Conservation (phyloP, 73 alveolate genomes). For the Symbiodinium natans region DNA sequence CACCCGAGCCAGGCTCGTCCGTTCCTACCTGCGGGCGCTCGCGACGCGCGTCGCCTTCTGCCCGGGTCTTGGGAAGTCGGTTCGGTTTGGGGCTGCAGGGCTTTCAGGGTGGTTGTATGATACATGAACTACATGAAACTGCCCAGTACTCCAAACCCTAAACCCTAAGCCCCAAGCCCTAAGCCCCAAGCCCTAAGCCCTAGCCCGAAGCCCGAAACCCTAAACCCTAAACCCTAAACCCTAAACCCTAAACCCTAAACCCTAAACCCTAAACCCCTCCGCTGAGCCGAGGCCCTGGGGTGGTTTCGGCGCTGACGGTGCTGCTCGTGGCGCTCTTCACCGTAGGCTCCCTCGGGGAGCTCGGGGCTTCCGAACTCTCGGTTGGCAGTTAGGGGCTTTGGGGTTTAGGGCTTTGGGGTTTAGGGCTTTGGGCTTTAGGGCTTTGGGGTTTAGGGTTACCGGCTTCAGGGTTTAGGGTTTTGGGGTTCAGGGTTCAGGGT, state of each 20-base stretch:
- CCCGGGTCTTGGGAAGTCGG: not conserved
- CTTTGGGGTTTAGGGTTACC: not conserved
- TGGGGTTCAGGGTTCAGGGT: too few species aligned
- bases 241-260: not conserved
- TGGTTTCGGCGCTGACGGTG: not conserved
- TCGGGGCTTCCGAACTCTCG: too few species aligned
- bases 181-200: too few species aligned
- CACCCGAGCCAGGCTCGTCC: not conserved
- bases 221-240: not conserved
- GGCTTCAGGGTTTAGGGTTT: not conserved
- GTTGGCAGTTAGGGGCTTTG: too few species aligned
- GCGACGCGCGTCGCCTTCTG: not conserved
- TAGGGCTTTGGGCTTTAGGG: not conserved
- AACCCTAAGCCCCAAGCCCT: too few species aligned
- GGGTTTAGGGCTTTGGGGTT: not conserved
- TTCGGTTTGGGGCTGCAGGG: too few species aligned
- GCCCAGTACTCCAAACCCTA: too few species aligned
- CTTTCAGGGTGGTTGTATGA: not conserved
- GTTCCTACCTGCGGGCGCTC: not conserved
- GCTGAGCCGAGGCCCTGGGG: not conserved
- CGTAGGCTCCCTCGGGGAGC: not conserved
- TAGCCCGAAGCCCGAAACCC: not conserved
- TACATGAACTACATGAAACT: too few species aligned
- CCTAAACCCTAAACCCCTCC: not conserved
- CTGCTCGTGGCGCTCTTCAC: slow-evolving; percentile 1